These are phyloP conservation scores for Balansia obtecta DNA, from an alignment of 2,329 filamentous ascomycete species.

Conservation along the genomic window DNA sequence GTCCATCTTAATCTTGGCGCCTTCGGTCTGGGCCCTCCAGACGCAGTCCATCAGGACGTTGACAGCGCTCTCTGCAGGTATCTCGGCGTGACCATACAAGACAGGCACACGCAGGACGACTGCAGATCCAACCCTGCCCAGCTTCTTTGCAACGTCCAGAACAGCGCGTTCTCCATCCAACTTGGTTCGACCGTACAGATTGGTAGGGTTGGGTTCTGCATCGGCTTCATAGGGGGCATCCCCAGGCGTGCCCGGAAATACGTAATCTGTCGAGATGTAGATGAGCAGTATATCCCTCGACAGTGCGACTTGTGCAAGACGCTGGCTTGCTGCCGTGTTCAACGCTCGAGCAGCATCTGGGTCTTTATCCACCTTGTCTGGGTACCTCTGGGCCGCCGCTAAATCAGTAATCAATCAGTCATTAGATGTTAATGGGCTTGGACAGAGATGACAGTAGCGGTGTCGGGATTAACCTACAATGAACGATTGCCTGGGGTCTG, in stretches of 20 bases:
- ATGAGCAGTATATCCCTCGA: constrained; percentile 50
- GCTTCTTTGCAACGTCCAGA: constrained; percentile 43
- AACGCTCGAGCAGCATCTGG: constrained; percentile 61
- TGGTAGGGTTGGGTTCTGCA: constrained; percentile 55
- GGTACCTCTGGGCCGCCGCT: constrained; percentile 81
- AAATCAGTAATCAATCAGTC: neutral
- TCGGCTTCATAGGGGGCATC: constrained; percentile 70
- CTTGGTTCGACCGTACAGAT: constrained; percentile 58
- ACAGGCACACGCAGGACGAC: constrained; percentile 72
- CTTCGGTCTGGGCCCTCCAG: constrained; percentile 57
- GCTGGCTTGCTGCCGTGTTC: constrained; percentile 59
- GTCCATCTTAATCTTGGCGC: constrained; percentile 61
- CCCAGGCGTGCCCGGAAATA: constrained; percentile 61
- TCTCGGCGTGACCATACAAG: constrained; percentile 66
- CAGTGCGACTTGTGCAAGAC: constrained; percentile 54
- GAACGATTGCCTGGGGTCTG: constrained; percentile 67
- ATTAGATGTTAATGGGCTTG: constrained; percentile 1
- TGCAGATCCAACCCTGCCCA: constrained; percentile 39
- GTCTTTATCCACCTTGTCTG: constrained; percentile 72
- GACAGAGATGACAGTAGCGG: neutral
- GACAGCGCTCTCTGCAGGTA: constrained; percentile 64
- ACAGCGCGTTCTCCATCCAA: constrained; percentile 51
- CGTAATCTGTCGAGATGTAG: constrained; percentile 76
- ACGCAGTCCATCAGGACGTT: constrained; percentile 70
- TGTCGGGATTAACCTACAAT: constrained; percentile 42